Base-by-base conservation (phyloP, 352 stramenopile genomes). In the Phytophthora litchii region DNA sequence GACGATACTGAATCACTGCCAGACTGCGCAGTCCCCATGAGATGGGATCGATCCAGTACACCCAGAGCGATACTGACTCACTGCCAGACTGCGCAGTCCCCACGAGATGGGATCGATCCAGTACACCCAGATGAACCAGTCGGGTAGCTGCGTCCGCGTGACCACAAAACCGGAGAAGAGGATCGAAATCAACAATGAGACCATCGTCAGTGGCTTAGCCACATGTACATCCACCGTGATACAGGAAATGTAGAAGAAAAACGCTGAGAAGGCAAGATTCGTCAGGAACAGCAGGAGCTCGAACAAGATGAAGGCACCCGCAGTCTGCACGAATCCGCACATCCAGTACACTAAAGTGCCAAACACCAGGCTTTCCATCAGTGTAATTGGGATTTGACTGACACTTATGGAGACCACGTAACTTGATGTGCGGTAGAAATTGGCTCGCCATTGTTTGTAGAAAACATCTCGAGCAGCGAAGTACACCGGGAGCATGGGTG, bases 21-120 rank as follows among this genome's bases (percentile, higher is more conserved):
- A 83, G 34, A 36, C 52, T 64, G 19, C 76, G 73, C 17, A 78
- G 57, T 10, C 54, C 48, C 78, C 78, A 88, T 4, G 64, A 45
- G 20, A 86, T 71, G 1, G 79, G 79, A 35, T 86, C 70, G 11
- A 88, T 40, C 62, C 68, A 86, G 57, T 84, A 88, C 14, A 85
- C 35, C 79, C 79, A 89, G 12, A 78, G 29, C 29, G 6, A 34
- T 34, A 34, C 29, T 34, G 29, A 7, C 10, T 34, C 29, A 34
- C 29, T 34, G 29, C 29, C 29, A 34, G 29, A 34, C 7, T 12
- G 10, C 29, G 29, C 3, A 34, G 7, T 2, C 29, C 6, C 29
- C 29, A 34, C 6, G 29, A 9, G 7, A 34, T 34, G 1, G 29
- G 29, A 12, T 34, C 10, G 7, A 34, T 34, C 29, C 29, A 34